Base-by-base conservation (phyloP, 2,329 filamentous ascomycete genomes). In the Fusarium falciforme region DNA sequence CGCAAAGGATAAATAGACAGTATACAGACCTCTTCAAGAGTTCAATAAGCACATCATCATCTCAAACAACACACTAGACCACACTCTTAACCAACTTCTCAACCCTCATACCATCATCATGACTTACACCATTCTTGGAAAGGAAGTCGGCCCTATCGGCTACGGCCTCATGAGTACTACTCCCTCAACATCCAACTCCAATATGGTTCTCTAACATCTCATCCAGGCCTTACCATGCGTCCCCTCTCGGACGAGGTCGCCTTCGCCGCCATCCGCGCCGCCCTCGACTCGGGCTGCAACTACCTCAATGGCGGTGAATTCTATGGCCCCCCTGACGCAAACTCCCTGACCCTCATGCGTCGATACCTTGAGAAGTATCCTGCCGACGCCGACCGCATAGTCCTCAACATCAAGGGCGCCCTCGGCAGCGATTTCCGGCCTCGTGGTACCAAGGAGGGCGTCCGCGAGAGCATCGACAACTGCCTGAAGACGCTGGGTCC, bases 251-350 rank as follows among this genome's bases (percentile, higher is more conserved):
- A 79, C 31, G 83, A 86, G 38, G 68, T 85, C 63, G 81, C 85
- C 31, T 88, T 90, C 72, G 85, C 85, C 44, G 86, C 88, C 31
- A 85, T 92, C 80, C 86, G 87, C 72, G 85, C 87, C 38, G 82
- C 89, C 12, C 80, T 91, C 17, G 77, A 79, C 10, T 72, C 77
- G 6, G 83, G 85, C 63, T 82, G 81, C 59, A 74, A 77, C 65
- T 85, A 85, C 67, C 90, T 89, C 87, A 90, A 91, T 74, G 89
- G 84, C 31, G 89, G 87, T 72, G 88, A 91, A 76, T 87, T 92
- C 78, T 93, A 93, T 80, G 91, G 91, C 31, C 81, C 83, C 1
- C 85, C 85, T 2, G 83, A 87, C 16, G 83, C 83, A 75, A 90
- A 91, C 82, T 84, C 82, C 64, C 87, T 90, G 62, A 85, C 87